phyloP scores from a whole-genome alignment of 129 eudicot genomes.

The Apium graveolens region DNA sequence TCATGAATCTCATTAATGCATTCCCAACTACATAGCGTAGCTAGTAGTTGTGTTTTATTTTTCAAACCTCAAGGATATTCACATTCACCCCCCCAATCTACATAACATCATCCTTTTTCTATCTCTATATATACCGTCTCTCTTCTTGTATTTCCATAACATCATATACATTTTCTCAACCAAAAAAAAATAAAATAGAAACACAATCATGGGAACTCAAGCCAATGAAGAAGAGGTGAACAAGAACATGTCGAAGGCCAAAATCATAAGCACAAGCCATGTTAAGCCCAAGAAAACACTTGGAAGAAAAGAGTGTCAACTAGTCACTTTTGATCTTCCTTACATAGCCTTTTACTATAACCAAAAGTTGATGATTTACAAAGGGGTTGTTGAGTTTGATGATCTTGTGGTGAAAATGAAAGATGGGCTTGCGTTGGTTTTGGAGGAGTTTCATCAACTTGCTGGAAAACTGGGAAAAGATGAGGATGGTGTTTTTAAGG shows the following conservation, averaged over 20 bases:
- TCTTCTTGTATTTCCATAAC: not conserved
- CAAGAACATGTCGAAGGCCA: slow-evolving; percentile 32
- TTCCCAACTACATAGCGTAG: slow-evolving; percentile 17
- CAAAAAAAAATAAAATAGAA: not conserved
- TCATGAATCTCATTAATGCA: slow-evolving; percentile 34
- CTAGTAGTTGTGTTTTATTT: not conserved
- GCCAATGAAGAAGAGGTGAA: slow-evolving; percentile 14
- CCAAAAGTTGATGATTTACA: slow-evolving; percentile 70
- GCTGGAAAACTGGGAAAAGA: slow-evolving; percentile 85
- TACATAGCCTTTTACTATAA: slow-evolving; percentile 87
- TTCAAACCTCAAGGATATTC: slow-evolving; percentile 16
- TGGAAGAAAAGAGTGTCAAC: slow-evolving; percentile 74
- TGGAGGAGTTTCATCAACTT: slow-evolving; percentile 81
- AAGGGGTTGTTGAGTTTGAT: slow-evolving; percentile 41
- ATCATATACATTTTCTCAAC: not conserved
- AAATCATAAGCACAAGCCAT: slow-evolving; percentile 39
- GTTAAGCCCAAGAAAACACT: slow-evolving; percentile 63
- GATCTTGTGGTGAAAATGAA: slow-evolving; percentile 47
- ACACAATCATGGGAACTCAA: slow-evolving; percentile 32
- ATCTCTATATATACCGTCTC: not conserved
- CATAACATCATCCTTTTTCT: not conserved
- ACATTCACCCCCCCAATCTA: slow-evolving; percentile 28
- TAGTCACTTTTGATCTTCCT: slow-evolving; percentile 89
- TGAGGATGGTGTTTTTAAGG: slow-evolving; percentile 91
- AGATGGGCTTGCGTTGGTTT: slow-evolving; percentile 56